A percentile compares a stretch with the other conserved stretches of the same genome.
Evolutionary conservation across 192 early-diverging fungal genomes (phyloP).

Genomic region (Backusella tuberculispora): DNA sequence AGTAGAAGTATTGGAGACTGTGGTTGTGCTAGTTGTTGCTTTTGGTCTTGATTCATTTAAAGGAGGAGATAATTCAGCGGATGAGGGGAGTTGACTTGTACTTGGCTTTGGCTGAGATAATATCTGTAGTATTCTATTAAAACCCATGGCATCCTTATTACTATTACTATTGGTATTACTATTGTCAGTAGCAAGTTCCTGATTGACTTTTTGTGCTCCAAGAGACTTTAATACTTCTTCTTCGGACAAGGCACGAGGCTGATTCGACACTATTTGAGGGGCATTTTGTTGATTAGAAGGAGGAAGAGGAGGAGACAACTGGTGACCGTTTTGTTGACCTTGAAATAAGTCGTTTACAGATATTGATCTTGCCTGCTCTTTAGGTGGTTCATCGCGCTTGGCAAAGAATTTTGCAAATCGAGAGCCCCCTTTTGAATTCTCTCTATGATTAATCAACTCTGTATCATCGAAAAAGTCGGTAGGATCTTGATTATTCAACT

Average conservation of each 20-base stretch:
- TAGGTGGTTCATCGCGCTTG: constrained; percentile 44
- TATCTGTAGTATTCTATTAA: constrained; percentile 57
- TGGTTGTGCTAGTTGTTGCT: background rate
- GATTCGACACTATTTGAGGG: background rate
- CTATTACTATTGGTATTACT: constrained; percentile 1
- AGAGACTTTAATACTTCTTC: constrained; percentile 56
- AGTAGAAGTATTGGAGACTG: background rate
- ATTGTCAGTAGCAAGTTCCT: background rate
- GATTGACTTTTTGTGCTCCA: constrained; percentile 32
- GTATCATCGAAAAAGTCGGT: constrained; percentile 43
- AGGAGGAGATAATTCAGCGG: background rate
- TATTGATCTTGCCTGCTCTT: constrained; percentile 26
- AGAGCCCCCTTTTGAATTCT: constrained; percentile 52
- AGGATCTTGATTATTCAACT: background rate
- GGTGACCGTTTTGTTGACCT: constrained; percentile 29
- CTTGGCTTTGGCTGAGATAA: constrained; percentile 53
- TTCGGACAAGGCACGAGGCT: constrained; percentile 48
- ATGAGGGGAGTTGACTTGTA: background rate
- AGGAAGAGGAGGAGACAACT: background rate
- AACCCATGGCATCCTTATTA: constrained; percentile 53
- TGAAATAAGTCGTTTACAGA: constrained; percentile 57
- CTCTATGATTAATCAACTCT: constrained; percentile 36
- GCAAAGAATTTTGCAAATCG: constrained; percentile 64
- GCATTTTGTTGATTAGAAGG: background rate
- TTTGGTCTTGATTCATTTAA: background rate